Evolutionary conservation across 306 rosid genomes (phyloP), one percentile per base, ranked within the genome.

Genomic region (Cyclanthera cordifolia): DNA sequence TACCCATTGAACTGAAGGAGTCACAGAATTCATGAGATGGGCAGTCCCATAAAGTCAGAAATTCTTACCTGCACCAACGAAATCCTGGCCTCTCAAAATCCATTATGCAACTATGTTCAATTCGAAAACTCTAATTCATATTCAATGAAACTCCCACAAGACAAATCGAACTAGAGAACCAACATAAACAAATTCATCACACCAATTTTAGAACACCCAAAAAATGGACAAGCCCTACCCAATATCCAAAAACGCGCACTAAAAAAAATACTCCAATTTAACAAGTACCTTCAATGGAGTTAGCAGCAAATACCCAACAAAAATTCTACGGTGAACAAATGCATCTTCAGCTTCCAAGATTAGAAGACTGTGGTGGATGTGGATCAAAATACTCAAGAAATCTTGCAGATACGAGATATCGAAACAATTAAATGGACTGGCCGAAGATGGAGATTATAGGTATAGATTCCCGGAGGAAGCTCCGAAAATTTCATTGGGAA

Each of bases 401-500:
- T 16, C 19, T 27, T 20, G 41, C 17, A 56, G 41, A 14, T 47
- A 56, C 24, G 12, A 39, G 53, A 58, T 48, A 8, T 27, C 49
- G 57, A 63, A 8, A 48, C 3, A 32, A 8, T 43, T 58, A 34
- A 71, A 69, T 54, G 57, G 70, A 34, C 80, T 0, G 23, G 48
- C 46, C 13, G 82, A 84, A 82, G 82, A 85, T 49, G 63, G n/a
- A 61, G 61, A 75, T 39, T 51, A 70, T 60, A 51, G 20, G 34
- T 73, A 76, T 72, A 82, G 95, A 87, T 77, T 88, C 64, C 14
- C n/a, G 45, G 71, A 79, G 78, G 83, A 77, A 82, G 81, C 81
- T 73, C 79, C 61, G 75, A 54, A 81, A 24, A 71, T 46, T 67
- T 50, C 28, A 64, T 57, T 66, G 68, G 74, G 82, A 47, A 46